These are phyloP conservation scores for Spergularia azorica DNA, from an alignment of 179 eudicot species.

Conservation along the genomic window DNA sequence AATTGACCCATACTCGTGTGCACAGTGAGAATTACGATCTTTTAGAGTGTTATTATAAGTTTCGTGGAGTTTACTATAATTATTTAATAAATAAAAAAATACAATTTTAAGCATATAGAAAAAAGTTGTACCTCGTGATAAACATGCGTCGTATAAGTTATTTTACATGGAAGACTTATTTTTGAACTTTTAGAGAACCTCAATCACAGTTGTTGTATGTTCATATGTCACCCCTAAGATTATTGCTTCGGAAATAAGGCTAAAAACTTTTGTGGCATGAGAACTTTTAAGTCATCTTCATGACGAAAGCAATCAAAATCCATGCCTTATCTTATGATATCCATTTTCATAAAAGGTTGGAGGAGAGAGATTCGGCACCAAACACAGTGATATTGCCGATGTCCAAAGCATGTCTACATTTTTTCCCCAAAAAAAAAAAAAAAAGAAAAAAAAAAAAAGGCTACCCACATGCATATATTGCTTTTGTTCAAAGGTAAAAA, in stretches of 20 bases:
- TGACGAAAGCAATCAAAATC: not conserved
- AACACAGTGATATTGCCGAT: constrained; percentile 2
- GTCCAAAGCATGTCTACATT: not conserved
- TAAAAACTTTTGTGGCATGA: not conserved
- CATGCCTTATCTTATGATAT: not conserved
- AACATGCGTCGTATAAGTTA: not conserved
- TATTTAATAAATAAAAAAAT: too few species aligned
- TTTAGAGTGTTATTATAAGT: too few species aligned
- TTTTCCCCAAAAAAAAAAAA: not conserved
- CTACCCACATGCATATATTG: too few species aligned
- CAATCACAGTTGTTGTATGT: too few species aligned
- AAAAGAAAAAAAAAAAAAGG: not conserved
- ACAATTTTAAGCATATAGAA: not conserved
- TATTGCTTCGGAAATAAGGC: not conserved
- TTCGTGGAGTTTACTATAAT: too few species aligned
- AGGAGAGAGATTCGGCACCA: not conserved
- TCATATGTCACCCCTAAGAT: not conserved
- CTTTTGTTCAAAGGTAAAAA: too few species aligned
- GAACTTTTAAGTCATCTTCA: not conserved
- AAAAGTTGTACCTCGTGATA: too few species aligned
- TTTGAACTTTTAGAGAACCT: too few species aligned
- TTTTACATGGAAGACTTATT: too few species aligned
- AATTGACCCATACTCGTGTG: too few species aligned
- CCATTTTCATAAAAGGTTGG: not conserved
- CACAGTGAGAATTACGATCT: too few species aligned